Evolutionary conservation across 345 rosid species (phyloP).

Genomic region (Ceriops tagal): DNA sequence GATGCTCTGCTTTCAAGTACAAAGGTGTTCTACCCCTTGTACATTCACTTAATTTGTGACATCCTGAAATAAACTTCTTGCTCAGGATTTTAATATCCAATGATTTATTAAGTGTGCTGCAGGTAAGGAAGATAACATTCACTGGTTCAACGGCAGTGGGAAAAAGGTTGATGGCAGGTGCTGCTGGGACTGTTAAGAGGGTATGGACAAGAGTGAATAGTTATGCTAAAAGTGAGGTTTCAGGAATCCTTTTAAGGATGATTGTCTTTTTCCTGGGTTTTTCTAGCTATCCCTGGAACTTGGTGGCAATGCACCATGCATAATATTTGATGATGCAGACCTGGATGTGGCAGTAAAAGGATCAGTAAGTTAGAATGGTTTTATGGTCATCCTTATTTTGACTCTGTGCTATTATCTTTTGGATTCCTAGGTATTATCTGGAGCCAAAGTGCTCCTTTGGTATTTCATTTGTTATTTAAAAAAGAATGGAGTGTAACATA

Average conservation of each 20-base stretch:
- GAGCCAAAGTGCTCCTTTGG: neutral
- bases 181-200: conserved; percentile 91
- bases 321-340: conserved; percentile 93
- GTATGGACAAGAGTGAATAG: conserved; percentile 34
- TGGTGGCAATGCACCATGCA: conserved; percentile 98
- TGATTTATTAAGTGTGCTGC: conserved; percentile 25
- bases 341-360: conserved; percentile 92
- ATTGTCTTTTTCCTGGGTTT: conserved; percentile 15
- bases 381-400: neutral
- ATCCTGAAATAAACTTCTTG: conserved; percentile 10
- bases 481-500: too few relatives aligned
- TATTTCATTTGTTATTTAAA: neutral
- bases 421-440: conserved; percentile 7
- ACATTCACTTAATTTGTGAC: conserved; percentile 1
- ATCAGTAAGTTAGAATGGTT: conserved; percentile 52
- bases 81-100: neutral
- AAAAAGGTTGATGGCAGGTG: conserved; percentile 94
- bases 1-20: conserved; percentile 74
- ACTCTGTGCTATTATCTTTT: neutral
- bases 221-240: neutral
- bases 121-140: conserved; percentile 93
- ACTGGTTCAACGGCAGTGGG: conserved; percentile 98
- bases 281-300: conserved; percentile 85
- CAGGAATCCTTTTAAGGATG: conserved; percentile 12
- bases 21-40: conserved; percentile 46